Conservation (phyloP, 2,329 filamentous ascomycete species). For the Chaetomium olivaceum region DNA sequence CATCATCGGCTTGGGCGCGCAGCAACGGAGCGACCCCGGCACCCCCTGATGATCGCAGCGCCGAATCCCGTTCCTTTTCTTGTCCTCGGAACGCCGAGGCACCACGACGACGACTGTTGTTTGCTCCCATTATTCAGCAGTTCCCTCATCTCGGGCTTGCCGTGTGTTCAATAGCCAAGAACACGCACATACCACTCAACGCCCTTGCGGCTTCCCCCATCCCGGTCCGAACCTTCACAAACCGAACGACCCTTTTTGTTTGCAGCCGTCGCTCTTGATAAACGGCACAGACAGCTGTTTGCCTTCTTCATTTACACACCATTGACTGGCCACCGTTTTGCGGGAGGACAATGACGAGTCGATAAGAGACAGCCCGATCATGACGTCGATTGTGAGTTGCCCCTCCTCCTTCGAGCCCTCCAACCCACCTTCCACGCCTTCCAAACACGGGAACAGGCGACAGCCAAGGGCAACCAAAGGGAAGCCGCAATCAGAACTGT, state of each 20-base stretch:
- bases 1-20: neutral
- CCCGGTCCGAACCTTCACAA: slow-evolving; percentile 6
- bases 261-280: slow-evolving; percentile 1
- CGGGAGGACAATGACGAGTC: slow-evolving; percentile 16
- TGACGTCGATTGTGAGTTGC: slow-evolving; percentile 37
- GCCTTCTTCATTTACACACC: neutral
- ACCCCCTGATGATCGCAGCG: neutral
- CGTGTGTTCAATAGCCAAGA: neutral
- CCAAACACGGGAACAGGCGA: slow-evolving; percentile 2
- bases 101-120: neutral
- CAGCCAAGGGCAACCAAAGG: neutral
- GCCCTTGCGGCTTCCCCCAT: neutral
- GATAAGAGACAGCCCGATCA: slow-evolving; percentile 30
- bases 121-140: neutral
- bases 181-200: neutral
- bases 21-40: neutral
- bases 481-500: neutral
- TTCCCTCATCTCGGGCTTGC: neutral
- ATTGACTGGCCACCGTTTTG: slow-evolving; percentile 1
- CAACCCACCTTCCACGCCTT: neutral
- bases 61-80: neutral
- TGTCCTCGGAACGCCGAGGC: neutral
- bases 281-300: neutral
- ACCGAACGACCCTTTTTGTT: neutral
- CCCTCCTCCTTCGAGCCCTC: neutral